These are phyloP conservation scores for Malus hybrid DNA, from an alignment of 331 rosid genomes.

Conservation along the genomic window DNA sequence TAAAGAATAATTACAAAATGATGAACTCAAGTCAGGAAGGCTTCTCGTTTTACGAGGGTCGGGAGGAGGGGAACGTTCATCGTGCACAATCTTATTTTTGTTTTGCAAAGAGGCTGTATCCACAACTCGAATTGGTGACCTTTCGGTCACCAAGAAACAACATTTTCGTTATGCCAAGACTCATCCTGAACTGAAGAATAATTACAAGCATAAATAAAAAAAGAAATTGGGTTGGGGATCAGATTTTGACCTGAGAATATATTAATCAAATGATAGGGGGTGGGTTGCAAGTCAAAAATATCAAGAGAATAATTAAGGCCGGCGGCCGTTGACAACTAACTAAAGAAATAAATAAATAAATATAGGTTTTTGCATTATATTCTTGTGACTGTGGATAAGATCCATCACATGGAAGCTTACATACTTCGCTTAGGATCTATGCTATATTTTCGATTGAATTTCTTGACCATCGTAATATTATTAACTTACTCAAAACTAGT, in stretches of 20 bases:
- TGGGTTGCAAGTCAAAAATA: background rate
- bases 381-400: background rate
- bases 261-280: background rate
- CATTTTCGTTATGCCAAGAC: no score
- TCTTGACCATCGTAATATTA: background rate
- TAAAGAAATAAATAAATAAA: background rate
- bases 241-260: background rate
- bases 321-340: background rate
- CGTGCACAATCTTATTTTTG: no score
- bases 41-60: no score
- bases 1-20: no score
- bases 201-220: background rate
- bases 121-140: no score
- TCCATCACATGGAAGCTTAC: background rate
- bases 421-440: background rate
- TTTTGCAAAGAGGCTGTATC: no score
- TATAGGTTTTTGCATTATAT: background rate
- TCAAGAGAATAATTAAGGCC: background rate
- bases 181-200: no score
- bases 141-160: no score
- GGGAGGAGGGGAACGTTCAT: no score
- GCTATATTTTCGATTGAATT: background rate
- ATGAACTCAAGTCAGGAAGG: accelerated
- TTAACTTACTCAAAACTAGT: background rate
- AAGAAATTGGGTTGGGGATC: background rate